phyloP scores from a whole-genome alignment of 75 land plant genomes.

The Pinus taeda region DNA sequence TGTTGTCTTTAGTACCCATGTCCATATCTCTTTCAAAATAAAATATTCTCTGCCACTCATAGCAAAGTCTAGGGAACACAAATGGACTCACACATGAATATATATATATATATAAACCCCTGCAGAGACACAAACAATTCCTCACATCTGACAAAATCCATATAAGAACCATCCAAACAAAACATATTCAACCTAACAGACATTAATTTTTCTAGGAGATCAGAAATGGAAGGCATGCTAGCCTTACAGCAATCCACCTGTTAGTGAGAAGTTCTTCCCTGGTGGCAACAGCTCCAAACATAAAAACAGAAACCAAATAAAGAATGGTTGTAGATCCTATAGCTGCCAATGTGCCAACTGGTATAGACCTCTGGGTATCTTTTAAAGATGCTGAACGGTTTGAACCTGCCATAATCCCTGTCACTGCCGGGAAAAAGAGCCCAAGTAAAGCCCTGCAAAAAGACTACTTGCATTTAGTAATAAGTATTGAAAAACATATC shows the following conservation, averaged over 20 bases:
- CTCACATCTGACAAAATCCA: no score
- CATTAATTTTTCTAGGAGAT: no score
- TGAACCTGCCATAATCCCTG: slow-evolving; percentile 98
- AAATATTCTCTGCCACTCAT: no score
- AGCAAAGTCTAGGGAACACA: no score
- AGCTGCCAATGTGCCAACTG: slow-evolving; percentile 78
- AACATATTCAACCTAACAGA: no score
- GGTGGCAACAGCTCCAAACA: slow-evolving; percentile 86
- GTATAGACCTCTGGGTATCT: slow-evolving; percentile 93
- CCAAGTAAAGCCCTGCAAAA: slow-evolving; percentile 82
- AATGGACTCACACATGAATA: no score
- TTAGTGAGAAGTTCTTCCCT: slow-evolving; percentile 84
- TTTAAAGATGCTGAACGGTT: slow-evolving; percentile 90
- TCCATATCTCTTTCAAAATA: no score
- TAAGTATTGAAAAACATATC: not conserved
- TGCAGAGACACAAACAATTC: no score
- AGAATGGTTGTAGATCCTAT: slow-evolving; percentile 70
- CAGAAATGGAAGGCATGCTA: no score
- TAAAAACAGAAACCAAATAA: slow-evolving; percentile 67
- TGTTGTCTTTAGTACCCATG: no score
- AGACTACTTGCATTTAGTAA: not conserved
- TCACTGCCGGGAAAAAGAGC: slow-evolving; percentile 94
- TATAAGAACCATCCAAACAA: no score
- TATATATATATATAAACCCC: no score
- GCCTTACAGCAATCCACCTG: slow-evolving; percentile 37